Conservation (phyloP, 2,329 filamentous ascomycete genomes). For the Fusarium graminum region DNA sequence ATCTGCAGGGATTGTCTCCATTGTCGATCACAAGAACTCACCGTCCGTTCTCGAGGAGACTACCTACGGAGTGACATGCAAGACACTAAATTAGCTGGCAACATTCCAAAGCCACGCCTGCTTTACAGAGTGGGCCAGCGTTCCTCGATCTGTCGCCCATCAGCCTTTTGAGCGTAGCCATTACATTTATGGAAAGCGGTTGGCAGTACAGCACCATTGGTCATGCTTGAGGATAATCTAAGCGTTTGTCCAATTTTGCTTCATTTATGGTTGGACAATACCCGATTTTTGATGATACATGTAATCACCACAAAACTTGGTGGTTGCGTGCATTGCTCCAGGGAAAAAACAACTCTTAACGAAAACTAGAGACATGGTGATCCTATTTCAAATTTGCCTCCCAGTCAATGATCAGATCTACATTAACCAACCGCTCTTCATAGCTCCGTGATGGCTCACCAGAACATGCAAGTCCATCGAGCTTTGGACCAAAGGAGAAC, state of each 20-base stretch:
- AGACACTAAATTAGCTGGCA: conserved; percentile 30
- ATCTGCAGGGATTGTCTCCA: conserved; percentile 38
- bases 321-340: not conserved
- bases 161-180: conserved; percentile 38
- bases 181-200: conserved; percentile 36
- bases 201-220: conserved; percentile 21
- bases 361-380: not conserved
- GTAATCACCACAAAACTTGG: not conserved
- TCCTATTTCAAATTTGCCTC: not conserved
- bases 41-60: conserved; percentile 44
- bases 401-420: not conserved
- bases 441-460: conserved; percentile 2
- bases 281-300: conserved; percentile 9
- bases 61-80: conserved; percentile 40
- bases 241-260: conserved; percentile 8
- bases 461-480: conserved; percentile 4
- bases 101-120: conserved; percentile 29
- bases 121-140: conserved; percentile 30
- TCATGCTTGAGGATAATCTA: conserved; percentile 22
- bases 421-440: conserved; percentile 5
- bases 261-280: not conserved
- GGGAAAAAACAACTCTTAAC: not conserved
- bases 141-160: conserved; percentile 31
- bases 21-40: conserved; percentile 47
- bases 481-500: conserved; percentile 17